Evolutionary conservation across 768 basidiomycete genomes (phyloP), one percentile per base, ranked within the genome.

Genomic region (Erythrobasidium yunnanense): DNA sequence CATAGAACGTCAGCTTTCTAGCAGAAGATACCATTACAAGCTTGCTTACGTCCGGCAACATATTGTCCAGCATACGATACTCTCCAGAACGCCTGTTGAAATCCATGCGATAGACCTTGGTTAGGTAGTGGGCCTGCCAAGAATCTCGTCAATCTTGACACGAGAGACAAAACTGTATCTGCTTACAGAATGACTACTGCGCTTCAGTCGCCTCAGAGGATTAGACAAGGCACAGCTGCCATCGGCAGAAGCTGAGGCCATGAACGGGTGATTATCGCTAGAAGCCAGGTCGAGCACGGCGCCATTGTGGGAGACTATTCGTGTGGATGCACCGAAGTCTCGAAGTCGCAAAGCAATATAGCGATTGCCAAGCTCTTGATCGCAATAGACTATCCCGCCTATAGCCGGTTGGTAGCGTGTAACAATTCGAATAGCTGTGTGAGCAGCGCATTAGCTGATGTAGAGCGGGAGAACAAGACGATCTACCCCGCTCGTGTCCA

Each of bases 201-300:
- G 58, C 34, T 69, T 55, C 17, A 67, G 29, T 1, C 67, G 71
- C 54, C 54, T 56, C 8, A 66, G 23, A 1, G 54, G 55, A 20
- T 75, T 74, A 13, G 58, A 29, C 3, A 77, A 11, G 1, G 65
- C 47, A 22, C 74, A 70, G 0, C 84, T 79, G 0, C 93, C 93
- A 76, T 97, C 93, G 0, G 88, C 83, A 4, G 86, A 84, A 4
- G 85, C 87, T 15, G 86, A 81, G 0, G 86, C 87, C 2, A 93
- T 76, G 74, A 90, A 88, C 4, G 90, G 85, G 71, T 96, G 93
- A 72, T 85, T 86, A 50, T 93, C 87, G 0, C 91, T 93, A 0
- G 84, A 79, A 62, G 81, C 78, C 27, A 91, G 75, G 62, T 80
- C 90, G 89, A 87, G 90, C 65, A 87, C 81, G 8, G 89, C 85